Conservation (phyloP, 768 basidiomycete genomes). For the Psilocybe subaeruginosa region DNA sequence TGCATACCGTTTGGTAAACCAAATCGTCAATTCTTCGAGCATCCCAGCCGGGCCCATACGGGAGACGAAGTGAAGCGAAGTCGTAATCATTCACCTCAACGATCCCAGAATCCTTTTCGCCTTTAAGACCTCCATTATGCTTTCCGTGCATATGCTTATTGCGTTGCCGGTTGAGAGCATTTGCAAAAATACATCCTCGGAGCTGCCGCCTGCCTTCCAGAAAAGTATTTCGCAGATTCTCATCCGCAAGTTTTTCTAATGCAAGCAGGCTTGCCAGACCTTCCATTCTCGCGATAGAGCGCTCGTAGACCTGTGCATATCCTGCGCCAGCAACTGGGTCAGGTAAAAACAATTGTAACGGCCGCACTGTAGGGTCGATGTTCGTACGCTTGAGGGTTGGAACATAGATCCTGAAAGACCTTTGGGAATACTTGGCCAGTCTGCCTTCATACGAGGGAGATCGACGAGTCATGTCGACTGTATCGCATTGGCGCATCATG, state of each 20-base stretch:
- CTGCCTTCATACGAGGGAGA: conserved; percentile 70
- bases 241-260: conserved; percentile 55
- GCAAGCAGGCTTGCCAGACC: conserved; percentile 66
- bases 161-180: conserved; percentile 28
- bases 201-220: conserved; percentile 49
- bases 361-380: conserved; percentile 59
- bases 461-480: conserved; percentile 60
- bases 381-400: conserved; percentile 51
- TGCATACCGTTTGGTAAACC: conserved; percentile 31
- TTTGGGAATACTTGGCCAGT: conserved; percentile 56
- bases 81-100: conserved; percentile 66
- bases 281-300: conserved; percentile 55
- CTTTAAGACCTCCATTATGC: conserved; percentile 61
- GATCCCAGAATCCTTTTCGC: conserved; percentile 31
- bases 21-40: conserved; percentile 58
- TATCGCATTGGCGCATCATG: conserved; percentile 69
- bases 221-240: conserved; percentile 47
- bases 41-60: conserved; percentile 65
- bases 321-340: background rate
- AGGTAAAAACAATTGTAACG: background rate
- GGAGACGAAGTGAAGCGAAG: conserved; percentile 56
- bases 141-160: conserved; percentile 30
- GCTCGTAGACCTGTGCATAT: conserved; percentile 55
- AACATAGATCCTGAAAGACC: conserved; percentile 61
- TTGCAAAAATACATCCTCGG: conserved; percentile 45